Evolutionary conservation across 1,284 basidiomycete species (phyloP).

Genomic region (Apiotrichum laibachii): DNA sequence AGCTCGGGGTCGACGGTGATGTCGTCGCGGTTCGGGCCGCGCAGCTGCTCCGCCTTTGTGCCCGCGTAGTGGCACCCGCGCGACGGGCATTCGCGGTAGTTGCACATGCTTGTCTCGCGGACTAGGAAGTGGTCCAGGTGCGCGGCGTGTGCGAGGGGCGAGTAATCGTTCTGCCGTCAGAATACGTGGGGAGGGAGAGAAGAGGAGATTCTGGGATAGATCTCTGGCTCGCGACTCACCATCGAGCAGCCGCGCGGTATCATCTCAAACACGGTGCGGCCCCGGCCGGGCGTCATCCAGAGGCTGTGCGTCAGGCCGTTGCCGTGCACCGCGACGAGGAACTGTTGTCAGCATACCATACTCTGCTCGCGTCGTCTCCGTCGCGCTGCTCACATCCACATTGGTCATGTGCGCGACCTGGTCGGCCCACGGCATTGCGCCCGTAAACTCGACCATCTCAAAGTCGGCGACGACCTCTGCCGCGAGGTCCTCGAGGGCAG

Average conservation of each 20-base stretch:
- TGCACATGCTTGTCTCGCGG: slow-evolving; percentile 17
- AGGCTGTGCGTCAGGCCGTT: slow-evolving; percentile 72
- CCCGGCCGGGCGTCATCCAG: slow-evolving; percentile 67
- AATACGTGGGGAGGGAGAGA: not conserved
- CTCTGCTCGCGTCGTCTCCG: not conserved
- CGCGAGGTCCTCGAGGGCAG: slow-evolving; percentile 49
- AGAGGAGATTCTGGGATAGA: not conserved
- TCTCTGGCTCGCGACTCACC: slow-evolving; percentile 3
- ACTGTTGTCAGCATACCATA: slow-evolving; percentile 50
- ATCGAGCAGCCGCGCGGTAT: slow-evolving; percentile 17
- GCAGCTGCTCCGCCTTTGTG: not conserved
- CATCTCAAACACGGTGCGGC: slow-evolving; percentile 58
- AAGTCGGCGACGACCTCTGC: slow-evolving; percentile 13
- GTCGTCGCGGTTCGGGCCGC: slow-evolving; percentile 9
- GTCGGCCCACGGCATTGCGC: slow-evolving; percentile 9
- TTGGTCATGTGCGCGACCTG: slow-evolving; percentile 7
- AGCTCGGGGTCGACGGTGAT: slow-evolving; percentile 9
- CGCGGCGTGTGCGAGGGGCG: slow-evolving; percentile 29
- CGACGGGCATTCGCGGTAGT: slow-evolving; percentile 9
- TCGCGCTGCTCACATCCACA: slow-evolving; percentile 8
- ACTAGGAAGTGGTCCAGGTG: slow-evolving; percentile 30
- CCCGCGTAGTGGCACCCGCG: slow-evolving; percentile 10
- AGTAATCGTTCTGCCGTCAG: slow-evolving; percentile 26
- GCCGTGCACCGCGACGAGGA: slow-evolving; percentile 74
- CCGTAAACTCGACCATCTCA: slow-evolving; percentile 8